Base-by-base conservation (phyloP, 2,329 filamentous ascomycete species). In the Capronia coronata region DNA sequence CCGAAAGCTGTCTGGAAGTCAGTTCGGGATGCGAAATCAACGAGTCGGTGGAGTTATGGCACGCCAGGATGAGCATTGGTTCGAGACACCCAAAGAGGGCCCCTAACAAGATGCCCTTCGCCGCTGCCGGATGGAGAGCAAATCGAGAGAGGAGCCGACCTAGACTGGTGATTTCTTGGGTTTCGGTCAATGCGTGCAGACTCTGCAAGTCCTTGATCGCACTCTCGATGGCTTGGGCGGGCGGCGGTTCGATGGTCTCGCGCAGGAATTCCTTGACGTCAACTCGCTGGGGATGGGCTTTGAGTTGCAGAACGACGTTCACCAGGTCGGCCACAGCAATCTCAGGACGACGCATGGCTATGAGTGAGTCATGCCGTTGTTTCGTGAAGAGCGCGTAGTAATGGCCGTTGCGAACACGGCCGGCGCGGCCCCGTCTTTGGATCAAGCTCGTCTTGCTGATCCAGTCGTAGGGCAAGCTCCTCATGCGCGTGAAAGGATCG, bases 371-470 rank as follows among this genome's bases (percentile, higher is more conserved):
- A 63, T 96, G 87, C 7, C 91, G 82, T 61, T 88, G 79, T 61
- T 84, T 91, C 1, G 91, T 95, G 64, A 96, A 97, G 51, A 98
- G 74, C 63, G 97, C 93, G 68, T 96, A 97, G 68, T 91, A 97
- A 1, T 97, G 74, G 9, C 93, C 93, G 61, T 93, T 82, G 66
- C 95, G 91, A 1, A 97, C 93, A 77, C 93, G 86, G 27, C 93
- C 93, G 48, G 93, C 93, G 74, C 93, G 82, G 49, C 93, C 93
- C 55, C 90, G 82, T 52, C 93, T 82, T 66, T 98, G 93, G 64
- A 96, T 96, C 1, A 90, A 90, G 65, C 96, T 97, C n/a, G 93
- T 91, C 51, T 86, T 81, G 45, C 52, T 55, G 29, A 54, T 57
- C 57, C 57, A 60, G 14, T 23, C 27, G 30, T 43, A 55, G 2